phyloP scores from a whole-genome alignment of 1,284 basidiomycete genomes.

The Rhizopogon parksii region DNA sequence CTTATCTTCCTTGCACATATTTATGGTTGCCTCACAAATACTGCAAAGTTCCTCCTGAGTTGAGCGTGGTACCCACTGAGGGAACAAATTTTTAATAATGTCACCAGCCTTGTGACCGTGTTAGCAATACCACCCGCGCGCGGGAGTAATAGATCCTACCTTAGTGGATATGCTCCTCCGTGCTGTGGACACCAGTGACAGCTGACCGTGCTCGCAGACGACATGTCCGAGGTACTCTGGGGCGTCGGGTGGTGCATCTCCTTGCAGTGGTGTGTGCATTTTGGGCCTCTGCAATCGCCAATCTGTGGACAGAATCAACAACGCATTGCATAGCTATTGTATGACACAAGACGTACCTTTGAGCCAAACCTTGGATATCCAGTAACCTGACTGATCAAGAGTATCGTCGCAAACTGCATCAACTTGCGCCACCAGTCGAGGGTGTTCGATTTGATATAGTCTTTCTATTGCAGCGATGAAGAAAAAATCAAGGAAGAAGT shows the following conservation, averaged over 20 bases:
- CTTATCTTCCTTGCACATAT: slow-evolving; percentile 52
- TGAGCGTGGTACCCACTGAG: slow-evolving; percentile 53
- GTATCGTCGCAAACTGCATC: slow-evolving; percentile 42
- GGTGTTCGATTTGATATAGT: slow-evolving; percentile 61
- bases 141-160: slow-evolving; percentile 31
- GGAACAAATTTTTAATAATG: slow-evolving; percentile 53
- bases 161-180: slow-evolving; percentile 55
- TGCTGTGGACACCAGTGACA: slow-evolving; percentile 46
- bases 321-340: slow-evolving; percentile 9
- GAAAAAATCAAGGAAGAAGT: background rate
- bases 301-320: slow-evolving; percentile 36
- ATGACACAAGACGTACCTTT: slow-evolving; percentile 42
- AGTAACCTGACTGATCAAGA: slow-evolving; percentile 45
- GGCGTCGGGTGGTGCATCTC: slow-evolving; percentile 61
- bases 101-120: slow-evolving; percentile 41
- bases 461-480: slow-evolving; percentile 40
- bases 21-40: slow-evolving; percentile 50
- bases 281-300: slow-evolving; percentile 66
- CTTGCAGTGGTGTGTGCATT: slow-evolving; percentile 53
- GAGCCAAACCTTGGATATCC: slow-evolving; percentile 74
- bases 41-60: slow-evolving; percentile 48
- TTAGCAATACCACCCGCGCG: slow-evolving; percentile 13
- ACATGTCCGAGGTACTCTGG: slow-evolving; percentile 52
- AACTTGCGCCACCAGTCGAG: slow-evolving; percentile 48
- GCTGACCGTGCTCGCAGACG: slow-evolving; percentile 57